Base-by-base conservation (phyloP, 257 asterid genomes). In the Nicotiana sylvestris region DNA sequence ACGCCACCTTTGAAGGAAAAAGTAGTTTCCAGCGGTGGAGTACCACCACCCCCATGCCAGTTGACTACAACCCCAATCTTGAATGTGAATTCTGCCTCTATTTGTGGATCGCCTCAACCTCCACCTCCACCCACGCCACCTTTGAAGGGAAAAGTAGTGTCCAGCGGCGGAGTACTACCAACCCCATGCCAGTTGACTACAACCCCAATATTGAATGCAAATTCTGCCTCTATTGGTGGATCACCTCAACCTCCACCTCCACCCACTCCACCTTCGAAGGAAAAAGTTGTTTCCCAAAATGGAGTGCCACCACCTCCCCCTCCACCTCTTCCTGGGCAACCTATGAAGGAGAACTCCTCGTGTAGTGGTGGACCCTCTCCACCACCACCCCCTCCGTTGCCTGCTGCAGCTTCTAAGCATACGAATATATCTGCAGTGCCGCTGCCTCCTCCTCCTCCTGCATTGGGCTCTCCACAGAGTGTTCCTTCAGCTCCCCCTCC, bases 401-500 rank as follows among this genome's bases (percentile, higher is more conserved):
- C 61, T 72, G 86, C 87, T 81, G 84, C 64, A 64, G 66, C 86
- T 83, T 61, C 86, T 25, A 87, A 67, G 79, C 51, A 58, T 9
- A 61, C 80, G 53, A 89, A 82, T 76, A 68, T 84, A 88, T 80
- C 88, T 66, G 86, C 77, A 81, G 70, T 76, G 70, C 51, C 51
- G 0, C 78, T 76, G 70, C 51, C 51, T 2, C 78, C 89, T 11
- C 91, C 92, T 70, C 92, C 95, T 3, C 90, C 95, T 17, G 18
- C 30, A 0, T 30, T 87, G 84, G 77, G 84, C 64, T 74, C 67
- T 29, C 79, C 55, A 37, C 65, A 64, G 86, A 77, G 27, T 35
- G 88, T 84, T 81, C 95, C 96, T 83, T 89, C 90, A 4, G 91
- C 94, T 13, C 97, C 98, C 64, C 91, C 98, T 43, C 95, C 96